A percentile compares a stretch with the other conserved stretches of the same genome.
Evolutionary conservation across 2,329 filamentous ascomycete species (phyloP).

Genomic region (Penicillium decumbens): DNA sequence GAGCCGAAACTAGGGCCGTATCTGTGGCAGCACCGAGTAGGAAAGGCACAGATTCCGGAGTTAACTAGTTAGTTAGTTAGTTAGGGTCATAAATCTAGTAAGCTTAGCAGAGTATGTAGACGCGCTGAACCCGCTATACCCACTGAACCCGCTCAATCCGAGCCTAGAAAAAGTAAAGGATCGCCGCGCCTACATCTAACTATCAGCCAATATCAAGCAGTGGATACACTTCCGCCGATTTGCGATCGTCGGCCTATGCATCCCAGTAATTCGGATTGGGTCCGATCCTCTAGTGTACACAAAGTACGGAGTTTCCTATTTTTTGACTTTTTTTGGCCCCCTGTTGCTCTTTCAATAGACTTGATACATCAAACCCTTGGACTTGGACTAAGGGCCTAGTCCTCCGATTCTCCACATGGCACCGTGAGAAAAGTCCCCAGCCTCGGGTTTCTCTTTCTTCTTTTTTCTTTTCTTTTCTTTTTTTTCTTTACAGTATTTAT

Average conservation of each 20-base stretch:
- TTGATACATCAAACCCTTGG: neutral
- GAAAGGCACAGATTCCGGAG: neutral
- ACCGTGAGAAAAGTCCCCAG: neutral
- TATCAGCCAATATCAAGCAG: neutral
- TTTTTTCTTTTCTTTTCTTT: neutral
- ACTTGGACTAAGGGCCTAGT: neutral
- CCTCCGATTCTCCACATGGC: neutral
- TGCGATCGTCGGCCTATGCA: slow-evolving; percentile 7
- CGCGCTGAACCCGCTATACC: neutral
- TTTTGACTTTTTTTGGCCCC: neutral
- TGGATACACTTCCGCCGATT: neutral
- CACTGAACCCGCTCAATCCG: neutral
- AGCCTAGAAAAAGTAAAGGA: neutral
- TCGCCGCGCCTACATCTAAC: neutral
- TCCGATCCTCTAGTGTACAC: slow-evolving; percentile 10
- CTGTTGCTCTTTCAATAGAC: neutral
- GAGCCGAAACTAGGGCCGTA: neutral
- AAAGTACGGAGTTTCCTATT: neutral
- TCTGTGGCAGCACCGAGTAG: neutral
- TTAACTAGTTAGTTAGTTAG: too few relatives aligned
- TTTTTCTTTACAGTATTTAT: neutral
- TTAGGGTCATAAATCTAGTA: neutral
- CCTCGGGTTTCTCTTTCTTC: neutral
- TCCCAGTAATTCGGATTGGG: slow-evolving; percentile 16
- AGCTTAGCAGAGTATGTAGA: neutral